Evolutionary conservation across 306 rosid genomes (phyloP).

Genomic region (Pyrus pyrifolia): DNA sequence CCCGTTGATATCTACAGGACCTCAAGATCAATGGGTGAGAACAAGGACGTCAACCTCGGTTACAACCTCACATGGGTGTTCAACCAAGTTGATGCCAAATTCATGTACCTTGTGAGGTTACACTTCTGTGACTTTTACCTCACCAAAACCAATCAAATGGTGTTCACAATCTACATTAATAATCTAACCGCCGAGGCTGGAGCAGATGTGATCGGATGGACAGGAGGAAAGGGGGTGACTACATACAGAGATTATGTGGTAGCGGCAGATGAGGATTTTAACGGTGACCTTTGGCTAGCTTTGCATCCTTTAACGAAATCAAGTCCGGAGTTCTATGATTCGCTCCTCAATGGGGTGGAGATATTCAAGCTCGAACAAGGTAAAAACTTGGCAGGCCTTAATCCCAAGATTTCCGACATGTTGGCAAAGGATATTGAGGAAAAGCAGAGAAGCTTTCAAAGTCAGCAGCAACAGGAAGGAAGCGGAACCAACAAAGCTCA

Average conservation of each 20-base stretch:
- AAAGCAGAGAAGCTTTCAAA: slow-evolving; percentile 14
- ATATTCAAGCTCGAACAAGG: slow-evolving; percentile 32
- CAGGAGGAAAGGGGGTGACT: slow-evolving; percentile 30
- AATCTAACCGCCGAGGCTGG: slow-evolving; percentile 28
- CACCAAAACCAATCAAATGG: slow-evolving; percentile 28
- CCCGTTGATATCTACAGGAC: slow-evolving; percentile 32
- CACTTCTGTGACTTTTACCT: slow-evolving; percentile 36
- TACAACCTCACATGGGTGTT: slow-evolving; percentile 42
- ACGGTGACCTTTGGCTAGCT: slow-evolving; percentile 34
- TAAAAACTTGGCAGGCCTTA: slow-evolving; percentile 37
- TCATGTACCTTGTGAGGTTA: slow-evolving; percentile 40
- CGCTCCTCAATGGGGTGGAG: slow-evolving; percentile 37
- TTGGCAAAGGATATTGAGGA: slow-evolving; percentile 22
- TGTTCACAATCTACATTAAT: slow-evolving; percentile 32
- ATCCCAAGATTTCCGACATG: slow-evolving; percentile 32
- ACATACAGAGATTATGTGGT: slow-evolving; percentile 26
- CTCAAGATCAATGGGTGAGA: slow-evolving; percentile 35
- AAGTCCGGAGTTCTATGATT: slow-evolving; percentile 25
- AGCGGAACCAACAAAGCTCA: slow-evolving; percentile 10
- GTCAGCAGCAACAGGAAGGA: not conserved
- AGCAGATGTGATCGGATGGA: slow-evolving; percentile 34
- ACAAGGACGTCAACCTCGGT: slow-evolving; percentile 9
- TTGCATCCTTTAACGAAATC: slow-evolving; percentile 20
- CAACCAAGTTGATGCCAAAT: slow-evolving; percentile 40
- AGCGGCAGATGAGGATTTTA: not conserved